phyloP scores from a whole-genome alignment of 2,329 filamentous ascomycete species.

The Trichoderma koningiopsis region DNA sequence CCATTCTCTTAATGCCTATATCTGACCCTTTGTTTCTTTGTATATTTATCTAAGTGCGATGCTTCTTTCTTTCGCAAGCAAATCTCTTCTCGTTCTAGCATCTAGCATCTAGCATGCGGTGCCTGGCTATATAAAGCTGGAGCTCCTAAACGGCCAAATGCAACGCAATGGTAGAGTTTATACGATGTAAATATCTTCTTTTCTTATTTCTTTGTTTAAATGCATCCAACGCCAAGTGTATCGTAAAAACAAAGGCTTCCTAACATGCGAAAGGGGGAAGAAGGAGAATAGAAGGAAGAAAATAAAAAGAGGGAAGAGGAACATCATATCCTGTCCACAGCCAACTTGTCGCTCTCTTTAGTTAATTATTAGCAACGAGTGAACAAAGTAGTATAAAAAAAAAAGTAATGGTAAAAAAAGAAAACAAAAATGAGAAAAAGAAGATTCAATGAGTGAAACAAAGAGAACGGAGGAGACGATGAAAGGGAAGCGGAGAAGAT shows the following conservation, averaged over 20 bases:
- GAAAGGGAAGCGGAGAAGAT: conserved; percentile 3
- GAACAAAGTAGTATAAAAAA: not conserved
- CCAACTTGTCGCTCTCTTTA: conserved; percentile 18
- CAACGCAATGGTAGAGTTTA: not conserved
- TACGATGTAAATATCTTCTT: not conserved
- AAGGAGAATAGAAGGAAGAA: not conserved
- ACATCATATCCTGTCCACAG: conserved; percentile 24
- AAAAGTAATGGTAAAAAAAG: not conserved
- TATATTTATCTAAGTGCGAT: not conserved
- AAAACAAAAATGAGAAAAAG: too few relatives aligned
- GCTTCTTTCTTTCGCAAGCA: not conserved
- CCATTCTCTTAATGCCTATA: not conserved
- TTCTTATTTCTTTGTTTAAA: conserved; percentile 10
- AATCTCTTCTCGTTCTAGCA: not conserved
- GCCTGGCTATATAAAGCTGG: not conserved
- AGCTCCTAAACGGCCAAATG: not conserved
- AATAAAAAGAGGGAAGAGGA: not conserved
- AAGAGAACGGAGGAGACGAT: not conserved
- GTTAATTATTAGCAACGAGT: conserved; percentile 22
- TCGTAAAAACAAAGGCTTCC: conserved; percentile 12
- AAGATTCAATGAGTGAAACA: not conserved
- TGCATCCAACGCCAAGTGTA: conserved; percentile 25
- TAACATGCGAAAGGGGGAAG: conserved; percentile 6
- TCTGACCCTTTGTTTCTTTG: not conserved
- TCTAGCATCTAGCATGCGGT: not conserved